A percentile compares a stretch with the other conserved stretches of the same genome.
Conservation (phyloP, 257 asterid species). For the Ophiorrhiza pumila region DNA sequence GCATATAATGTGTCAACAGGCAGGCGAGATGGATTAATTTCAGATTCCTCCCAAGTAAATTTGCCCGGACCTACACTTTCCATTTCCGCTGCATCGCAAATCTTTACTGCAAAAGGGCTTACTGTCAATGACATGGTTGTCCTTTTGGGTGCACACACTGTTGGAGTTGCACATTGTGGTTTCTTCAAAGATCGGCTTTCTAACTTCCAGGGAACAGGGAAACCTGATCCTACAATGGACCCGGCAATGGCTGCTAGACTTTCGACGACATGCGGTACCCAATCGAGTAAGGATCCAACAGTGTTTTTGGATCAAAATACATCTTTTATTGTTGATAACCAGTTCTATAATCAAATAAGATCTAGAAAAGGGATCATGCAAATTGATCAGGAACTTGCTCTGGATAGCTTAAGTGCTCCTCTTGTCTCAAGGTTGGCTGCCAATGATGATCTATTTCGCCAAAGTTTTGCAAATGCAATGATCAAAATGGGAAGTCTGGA, state of each 20-base stretch:
- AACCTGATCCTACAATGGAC: conserved; percentile 57
- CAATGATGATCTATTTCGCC: conserved; percentile 15
- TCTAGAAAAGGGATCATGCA: conserved; percentile 55
- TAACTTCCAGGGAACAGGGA: conserved; percentile 46
- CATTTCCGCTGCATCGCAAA: conserved; percentile 29
- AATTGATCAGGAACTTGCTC: conserved; percentile 58
- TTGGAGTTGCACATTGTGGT: conserved; percentile 66
- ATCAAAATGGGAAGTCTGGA: conserved; percentile 30
- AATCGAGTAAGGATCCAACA: conserved; percentile 35
- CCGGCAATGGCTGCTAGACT: conserved; percentile 42
- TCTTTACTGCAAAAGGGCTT: conserved; percentile 43
- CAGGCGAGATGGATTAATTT: conserved; percentile 59
- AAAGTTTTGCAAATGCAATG: conserved; percentile 26
- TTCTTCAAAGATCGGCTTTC: conserved; percentile 57
- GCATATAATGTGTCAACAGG: conserved; percentile 51
- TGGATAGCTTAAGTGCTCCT: conserved; percentile 36
- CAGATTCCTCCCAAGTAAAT: conserved; percentile 37
- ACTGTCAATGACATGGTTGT: conserved; percentile 60
- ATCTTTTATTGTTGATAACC: conserved; percentile 50
- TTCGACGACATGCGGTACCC: conserved; percentile 34
- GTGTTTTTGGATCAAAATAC: conserved; percentile 66
- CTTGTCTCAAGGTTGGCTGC: conserved; percentile 19
- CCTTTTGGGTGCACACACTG: conserved; percentile 77
- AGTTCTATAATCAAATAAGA: conserved; percentile 47
- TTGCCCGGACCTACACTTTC: conserved; percentile 55